Evolutionary conservation across 441 rosid genomes (phyloP).

Genomic region (Populus hybrid): DNA sequence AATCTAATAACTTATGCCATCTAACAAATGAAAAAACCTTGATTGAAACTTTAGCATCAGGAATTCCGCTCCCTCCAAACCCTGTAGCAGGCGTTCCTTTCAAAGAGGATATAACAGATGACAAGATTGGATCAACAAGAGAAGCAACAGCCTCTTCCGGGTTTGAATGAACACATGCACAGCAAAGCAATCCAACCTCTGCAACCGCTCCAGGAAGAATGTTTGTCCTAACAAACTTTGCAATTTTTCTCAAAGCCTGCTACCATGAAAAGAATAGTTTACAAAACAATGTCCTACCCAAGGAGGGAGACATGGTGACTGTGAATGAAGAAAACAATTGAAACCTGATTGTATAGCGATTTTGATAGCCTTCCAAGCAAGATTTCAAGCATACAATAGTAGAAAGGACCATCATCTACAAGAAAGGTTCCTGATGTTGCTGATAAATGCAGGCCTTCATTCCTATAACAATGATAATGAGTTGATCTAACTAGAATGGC

Average conservation of each 20-base stretch:
- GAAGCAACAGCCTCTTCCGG: slow-evolving; percentile 89
- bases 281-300: slow-evolving; percentile 3
- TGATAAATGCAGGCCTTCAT: slow-evolving; percentile 89
- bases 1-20: slow-evolving; percentile 26
- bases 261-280: slow-evolving; percentile 20
- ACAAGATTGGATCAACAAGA: slow-evolving; percentile 86
- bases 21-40: slow-evolving; percentile 50
- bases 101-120: slow-evolving; percentile 78
- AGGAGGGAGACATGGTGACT: not conserved
- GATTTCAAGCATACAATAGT: slow-evolving; percentile 98
- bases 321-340: slow-evolving; percentile 19
- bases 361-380: slow-evolving; percentile 91
- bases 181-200: slow-evolving; percentile 98
- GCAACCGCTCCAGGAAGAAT: slow-evolving; percentile 99
- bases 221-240: slow-evolving; percentile 90
- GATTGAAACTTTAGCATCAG: slow-evolving; percentile 44
- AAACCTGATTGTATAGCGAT: slow-evolving; percentile 84
- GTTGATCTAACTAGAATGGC: slow-evolving; percentile 1
- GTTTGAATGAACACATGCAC: slow-evolving; percentile 95
- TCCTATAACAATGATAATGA: slow-evolving; percentile 46
- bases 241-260: slow-evolving; percentile 96
- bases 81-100: slow-evolving; percentile 90
- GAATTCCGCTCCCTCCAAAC: slow-evolving; percentile 75
- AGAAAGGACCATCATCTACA: slow-evolving; percentile 97
- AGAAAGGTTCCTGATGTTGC: slow-evolving; percentile 96